Evolutionary conservation across 1,139 yeast genomes (phyloP).

Genomic region (Geotrichum armillariae): DNA sequence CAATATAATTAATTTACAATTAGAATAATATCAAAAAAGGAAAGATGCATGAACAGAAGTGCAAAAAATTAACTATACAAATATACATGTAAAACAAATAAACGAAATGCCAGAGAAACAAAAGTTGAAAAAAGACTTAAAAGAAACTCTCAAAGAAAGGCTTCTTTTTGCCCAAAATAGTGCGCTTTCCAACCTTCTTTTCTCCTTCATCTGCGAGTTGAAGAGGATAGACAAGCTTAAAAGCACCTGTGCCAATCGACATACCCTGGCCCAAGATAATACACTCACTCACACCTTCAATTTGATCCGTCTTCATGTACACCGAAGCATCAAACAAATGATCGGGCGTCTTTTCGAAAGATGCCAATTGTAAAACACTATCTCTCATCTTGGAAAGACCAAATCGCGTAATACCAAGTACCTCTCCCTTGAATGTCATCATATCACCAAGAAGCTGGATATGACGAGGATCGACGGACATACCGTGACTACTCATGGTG

Average conservation of each 20-base stretch:
- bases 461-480: conserved; percentile 99
- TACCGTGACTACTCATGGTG: conserved; percentile 98
- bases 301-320: conserved; percentile 92
- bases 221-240: conserved; percentile 57
- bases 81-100: too few species aligned
- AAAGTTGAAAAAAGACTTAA: too few species aligned
- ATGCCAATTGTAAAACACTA: conserved; percentile 92
- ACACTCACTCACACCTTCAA: conserved; percentile 98
- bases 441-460: conserved; percentile 96
- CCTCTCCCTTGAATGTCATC: conserved; percentile 98
- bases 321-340: conserved; percentile 98
- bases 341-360: conserved; percentile 97
- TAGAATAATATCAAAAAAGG: too few species aligned
- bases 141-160: conserved; percentile 22
- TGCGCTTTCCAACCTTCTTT: conserved; percentile 19
- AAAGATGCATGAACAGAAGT: too few species aligned
- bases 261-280: conserved; percentile 96
- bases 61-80: too few species aligned
- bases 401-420: conserved; percentile 94
- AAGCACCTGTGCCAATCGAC: conserved; percentile 97
- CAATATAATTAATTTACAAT: too few species aligned
- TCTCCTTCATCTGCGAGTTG: conserved; percentile 23
- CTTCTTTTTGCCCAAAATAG: conserved; percentile 20
- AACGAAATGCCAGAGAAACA: too few species aligned
- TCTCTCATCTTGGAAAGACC: conserved; percentile 99